Base-by-base conservation (phyloP, 495 filamentous ascomycete genomes). In the Chaetomium tenue region DNA sequence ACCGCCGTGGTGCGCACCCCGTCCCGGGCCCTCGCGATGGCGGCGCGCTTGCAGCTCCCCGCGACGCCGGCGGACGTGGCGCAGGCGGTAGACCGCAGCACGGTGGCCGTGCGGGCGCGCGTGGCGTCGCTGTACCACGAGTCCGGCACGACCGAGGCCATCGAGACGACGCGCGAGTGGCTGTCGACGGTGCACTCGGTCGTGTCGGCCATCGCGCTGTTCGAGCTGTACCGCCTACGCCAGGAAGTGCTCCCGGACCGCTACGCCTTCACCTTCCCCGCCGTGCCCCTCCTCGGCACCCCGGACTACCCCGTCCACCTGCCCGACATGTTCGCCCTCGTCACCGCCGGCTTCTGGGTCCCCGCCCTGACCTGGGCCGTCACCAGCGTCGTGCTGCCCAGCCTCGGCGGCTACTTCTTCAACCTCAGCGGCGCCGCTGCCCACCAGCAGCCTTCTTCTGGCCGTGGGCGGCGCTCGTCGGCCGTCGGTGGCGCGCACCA, bases 41-140 rank as follows among this genome's bases (percentile, higher is more conserved):
- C 84, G 20, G 72, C 76, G 50, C 80, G 77, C 64, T 76, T 87
- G 61, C 80, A 84, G 7, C 80, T 97, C 39, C 93, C 94, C 4
- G 87, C 92, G 1, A 94, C 92, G 0, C 93, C 93, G 0, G 87
- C 91, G 22, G 84, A 90, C 54, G 87, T 98, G 54, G 90, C 88
- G n/a, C 84, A 91, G 66, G 86, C 82, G 42, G 91, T 96, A 67
- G 93, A 97, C 73, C 84, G 83, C 65, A 82, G 86, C 66, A 90
- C 91, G 2, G 74, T 85, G 23, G 84, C 80, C 33, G 75, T 93
- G 53, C 85, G 87, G 71, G 78, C 76, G 46, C 79, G 75, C 66
- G 78, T 83, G 61, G 71, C 76, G 56, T 71, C 76, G 9, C 74
- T 79, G 3, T 83, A 84, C 65, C 76, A 78, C 23, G 76, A 79